Evolutionary conservation across 306 rosid genomes (phyloP).

Genomic region (Glycine latifolia): DNA sequence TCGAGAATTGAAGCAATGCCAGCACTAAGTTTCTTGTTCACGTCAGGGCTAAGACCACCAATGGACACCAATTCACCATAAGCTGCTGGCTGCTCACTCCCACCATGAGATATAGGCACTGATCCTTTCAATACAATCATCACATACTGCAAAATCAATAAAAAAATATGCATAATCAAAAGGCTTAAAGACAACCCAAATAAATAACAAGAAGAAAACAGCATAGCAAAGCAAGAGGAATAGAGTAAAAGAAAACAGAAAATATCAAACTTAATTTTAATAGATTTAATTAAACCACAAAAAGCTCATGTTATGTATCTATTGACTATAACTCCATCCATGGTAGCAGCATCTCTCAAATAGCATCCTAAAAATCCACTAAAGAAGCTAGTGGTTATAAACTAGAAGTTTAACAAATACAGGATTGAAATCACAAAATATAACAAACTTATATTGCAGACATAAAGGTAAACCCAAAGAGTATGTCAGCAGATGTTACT

Average conservation of each 20-base stretch:
- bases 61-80: constrained; percentile 90
- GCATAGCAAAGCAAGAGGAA: background rate
- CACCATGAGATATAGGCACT: constrained; percentile 81
- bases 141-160: constrained; percentile 67
- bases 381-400: background rate
- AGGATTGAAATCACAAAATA: background rate
- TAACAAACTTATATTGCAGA: background rate
- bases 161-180: background rate
- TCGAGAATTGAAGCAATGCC: constrained; percentile 72
- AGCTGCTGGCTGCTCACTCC: constrained; percentile 84
- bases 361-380: background rate
- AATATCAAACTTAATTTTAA: background rate
- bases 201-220: background rate
- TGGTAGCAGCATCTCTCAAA: constrained; percentile 1
- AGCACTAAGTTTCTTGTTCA: constrained; percentile 84
- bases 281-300: background rate
- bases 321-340: background rate
- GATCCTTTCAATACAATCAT: constrained; percentile 92
- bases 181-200: background rate
- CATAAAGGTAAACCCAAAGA: background rate
- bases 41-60: constrained; percentile 80
- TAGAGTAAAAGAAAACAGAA: background rate
- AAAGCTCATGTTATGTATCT: background rate
- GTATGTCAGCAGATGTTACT: background rate
- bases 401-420: background rate